These are phyloP conservation scores for Globisporangium recalcitrans DNA, from an alignment of 352 stramenopile genomes.

Conservation along the genomic window DNA sequence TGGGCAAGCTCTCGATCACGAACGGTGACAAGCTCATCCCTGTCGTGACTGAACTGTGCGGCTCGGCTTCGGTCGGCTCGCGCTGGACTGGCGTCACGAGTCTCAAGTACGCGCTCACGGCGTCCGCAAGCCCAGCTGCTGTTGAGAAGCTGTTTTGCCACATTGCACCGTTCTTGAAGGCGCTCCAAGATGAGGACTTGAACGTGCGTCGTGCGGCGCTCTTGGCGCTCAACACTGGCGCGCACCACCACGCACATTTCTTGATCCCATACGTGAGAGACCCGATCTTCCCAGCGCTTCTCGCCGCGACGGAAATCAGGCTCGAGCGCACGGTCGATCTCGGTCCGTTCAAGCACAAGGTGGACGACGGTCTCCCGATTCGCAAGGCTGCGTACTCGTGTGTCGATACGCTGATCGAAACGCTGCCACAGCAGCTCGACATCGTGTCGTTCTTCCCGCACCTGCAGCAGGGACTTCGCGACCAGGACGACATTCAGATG, in stretches of 20 bases:
- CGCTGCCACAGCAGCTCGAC: constrained; percentile 90
- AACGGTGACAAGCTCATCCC: constrained; percentile 87
- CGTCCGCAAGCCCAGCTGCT: constrained; percentile 25
- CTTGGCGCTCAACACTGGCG: constrained; percentile 94
- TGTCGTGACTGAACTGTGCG: constrained; percentile 81
- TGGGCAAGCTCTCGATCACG: constrained; percentile 93
- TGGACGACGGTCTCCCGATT: constrained; percentile 86
- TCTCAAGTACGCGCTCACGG: constrained; percentile 87
- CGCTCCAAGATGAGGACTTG: constrained; percentile 94
- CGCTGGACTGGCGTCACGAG: constrained; percentile 92
- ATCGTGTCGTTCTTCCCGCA: constrained; percentile 91
- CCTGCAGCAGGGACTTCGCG: constrained; percentile 86
- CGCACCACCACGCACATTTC: constrained; percentile 91
- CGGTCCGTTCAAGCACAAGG: constrained; percentile 98
- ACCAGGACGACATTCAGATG: constrained; percentile 96
- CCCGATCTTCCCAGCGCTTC: constrained; percentile 88
- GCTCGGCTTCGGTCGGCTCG: constrained; percentile 41
- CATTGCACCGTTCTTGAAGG: constrained; percentile 88
- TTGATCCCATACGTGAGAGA: constrained; percentile 76
- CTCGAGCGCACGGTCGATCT: constrained; percentile 96
- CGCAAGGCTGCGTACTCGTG: constrained; percentile 92
- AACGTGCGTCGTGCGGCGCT: constrained; percentile 92
- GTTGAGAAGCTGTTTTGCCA: constrained; percentile 52
- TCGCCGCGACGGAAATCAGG: constrained; percentile 90
- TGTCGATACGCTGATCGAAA: constrained; percentile 94